Base-by-base conservation (phyloP, 495 filamentous ascomycete genomes). In the Hypoxylon fragiforme region DNA sequence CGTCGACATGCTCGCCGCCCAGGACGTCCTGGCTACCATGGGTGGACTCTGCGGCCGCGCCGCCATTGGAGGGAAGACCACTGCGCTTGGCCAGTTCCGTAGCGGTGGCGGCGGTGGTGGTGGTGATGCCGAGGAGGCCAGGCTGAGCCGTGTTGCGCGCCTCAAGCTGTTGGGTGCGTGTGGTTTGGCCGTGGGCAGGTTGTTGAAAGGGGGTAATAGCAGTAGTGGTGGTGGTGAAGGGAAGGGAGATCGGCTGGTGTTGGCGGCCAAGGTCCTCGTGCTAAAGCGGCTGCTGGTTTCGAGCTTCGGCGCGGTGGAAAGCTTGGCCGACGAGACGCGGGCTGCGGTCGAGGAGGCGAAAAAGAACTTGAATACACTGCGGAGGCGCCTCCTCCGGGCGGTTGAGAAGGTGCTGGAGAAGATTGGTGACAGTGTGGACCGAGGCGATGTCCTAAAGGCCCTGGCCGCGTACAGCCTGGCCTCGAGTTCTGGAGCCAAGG, bases 401-500 rank as follows among this genome's bases (percentile, higher is more conserved):
- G 82, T 97, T 39, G 82, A 94, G 57, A 83, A 81, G 41, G 78
- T 79, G 5, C 70, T 97, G 41, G 78, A 80, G 32, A 80, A 76
- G 43, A 62, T 69, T 20, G 70, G 74, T 40, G 44, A 68, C 31
- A 46, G 57, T 44, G 32, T 68, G 66, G 18, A 79, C 76, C 24
- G 73, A 14, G 74, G 79, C 18, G 76, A 76, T 24, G 77, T 95
- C 13, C 74, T 91, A 77, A 90, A 62, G 41, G 81, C 82, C 9
- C 77, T 97, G 65, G 85, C 82, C 28, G 92, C 92, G 4, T 95
- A 91, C 64, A 88, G 87, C 42, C 74, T 98, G 15, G 83, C 84
- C 1, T 94, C 88, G 6, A 95, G 84, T 59, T 90, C 89, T 7
- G 89, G 89, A 0, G 84, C 89, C 0, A 81, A 83, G 44, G 91